A percentile compares a stretch with the other conserved stretches of the same genome.
Evolutionary conservation across 75 land plant genomes (phyloP).

Genomic region (Sequoia sempervirens): DNA sequence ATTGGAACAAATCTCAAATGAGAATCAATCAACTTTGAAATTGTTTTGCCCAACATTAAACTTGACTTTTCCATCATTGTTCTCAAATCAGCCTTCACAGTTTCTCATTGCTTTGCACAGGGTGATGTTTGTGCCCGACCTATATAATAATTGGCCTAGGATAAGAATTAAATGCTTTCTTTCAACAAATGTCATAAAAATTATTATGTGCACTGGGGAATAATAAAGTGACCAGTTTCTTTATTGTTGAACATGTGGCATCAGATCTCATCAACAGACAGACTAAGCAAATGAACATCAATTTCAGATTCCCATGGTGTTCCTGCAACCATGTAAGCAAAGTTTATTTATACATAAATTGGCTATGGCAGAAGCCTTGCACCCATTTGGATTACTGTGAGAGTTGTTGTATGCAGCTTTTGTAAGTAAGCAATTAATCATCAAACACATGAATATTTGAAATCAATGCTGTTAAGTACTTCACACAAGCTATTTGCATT

Average conservation of each 20-base stretch:
- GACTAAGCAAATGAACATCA: background rate
- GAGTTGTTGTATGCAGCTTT: background rate
- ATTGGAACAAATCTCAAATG: background rate
- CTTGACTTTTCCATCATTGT: background rate
- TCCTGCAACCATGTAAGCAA: background rate
- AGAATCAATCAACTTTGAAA: background rate
- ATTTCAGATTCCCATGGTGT: background rate
- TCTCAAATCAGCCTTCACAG: background rate
- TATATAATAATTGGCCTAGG: background rate
- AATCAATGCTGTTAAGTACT: background rate
- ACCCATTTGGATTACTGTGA: conserved; percentile 1
- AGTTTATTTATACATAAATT: background rate
- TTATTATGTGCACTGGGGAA: background rate
- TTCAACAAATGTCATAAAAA: background rate
- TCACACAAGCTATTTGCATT: background rate
- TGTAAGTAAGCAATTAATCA: background rate
- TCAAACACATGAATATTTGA: background rate
- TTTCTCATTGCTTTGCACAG: background rate
- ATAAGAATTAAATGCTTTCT: background rate
- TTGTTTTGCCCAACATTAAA: background rate
- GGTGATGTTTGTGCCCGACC: background rate
- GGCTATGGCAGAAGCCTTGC: background rate
- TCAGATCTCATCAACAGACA: background rate
- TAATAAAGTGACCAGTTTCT: background rate
- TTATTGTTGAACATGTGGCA: background rate